A percentile compares a stretch with the other conserved stretches of the same genome.
Evolutionary conservation across 2,329 filamentous ascomycete species (phyloP).

Genomic region (Colletotrichum spinosum): DNA sequence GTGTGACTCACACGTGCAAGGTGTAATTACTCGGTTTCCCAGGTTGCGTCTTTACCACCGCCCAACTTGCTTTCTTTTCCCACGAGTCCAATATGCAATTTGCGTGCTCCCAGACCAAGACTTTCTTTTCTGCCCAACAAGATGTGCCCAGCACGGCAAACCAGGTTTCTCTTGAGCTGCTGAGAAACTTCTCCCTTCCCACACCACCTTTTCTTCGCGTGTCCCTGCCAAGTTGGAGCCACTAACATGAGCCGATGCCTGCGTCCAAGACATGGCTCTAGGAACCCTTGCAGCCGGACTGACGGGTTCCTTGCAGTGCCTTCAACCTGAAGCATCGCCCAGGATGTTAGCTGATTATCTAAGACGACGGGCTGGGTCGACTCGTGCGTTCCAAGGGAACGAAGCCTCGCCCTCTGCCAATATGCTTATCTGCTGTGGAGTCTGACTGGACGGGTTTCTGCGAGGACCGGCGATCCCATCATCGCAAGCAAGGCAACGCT

Average conservation of each 20-base stretch:
- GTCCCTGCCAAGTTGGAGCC: slow-evolving; percentile 27
- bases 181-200: slow-evolving; percentile 20
- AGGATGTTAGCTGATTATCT: slow-evolving; percentile 9
- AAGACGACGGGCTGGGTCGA: slow-evolving; percentile 3
- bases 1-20: slow-evolving; percentile 32
- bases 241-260: slow-evolving; percentile 23
- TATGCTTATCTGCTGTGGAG: slow-evolving; percentile 13
- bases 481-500: slow-evolving; percentile 15
- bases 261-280: slow-evolving; percentile 28
- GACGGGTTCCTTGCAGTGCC: slow-evolving; percentile 31
- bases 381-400: slow-evolving; percentile 8
- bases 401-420: neutral
- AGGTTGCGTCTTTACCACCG: neutral
- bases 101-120: slow-evolving; percentile 15
- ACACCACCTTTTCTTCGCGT: neutral
- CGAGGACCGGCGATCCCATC: slow-evolving; percentile 10
- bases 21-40: neutral
- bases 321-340: slow-evolving; percentile 28
- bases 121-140: slow-evolving; percentile 27
- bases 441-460: slow-evolving; percentile 20
- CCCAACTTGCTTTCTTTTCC: slow-evolving; percentile 30
- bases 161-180: slow-evolving; percentile 5
- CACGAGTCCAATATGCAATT: slow-evolving; percentile 15
- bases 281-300: slow-evolving; percentile 30
- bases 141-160: neutral